Conservation (phyloP, 169 alveolate species). For the Plasmodium fragile region DNA sequence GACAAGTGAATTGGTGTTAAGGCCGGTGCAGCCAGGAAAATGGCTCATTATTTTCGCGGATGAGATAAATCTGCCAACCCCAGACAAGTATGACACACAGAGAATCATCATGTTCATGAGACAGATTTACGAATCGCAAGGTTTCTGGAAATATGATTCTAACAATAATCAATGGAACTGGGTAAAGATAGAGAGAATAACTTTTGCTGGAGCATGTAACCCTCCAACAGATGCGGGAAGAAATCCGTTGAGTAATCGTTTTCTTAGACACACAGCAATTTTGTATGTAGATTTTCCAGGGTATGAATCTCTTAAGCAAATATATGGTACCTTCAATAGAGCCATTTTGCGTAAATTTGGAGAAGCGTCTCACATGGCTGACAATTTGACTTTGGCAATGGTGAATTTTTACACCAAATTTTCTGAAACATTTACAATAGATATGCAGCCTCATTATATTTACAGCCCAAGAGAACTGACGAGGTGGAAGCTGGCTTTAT, state of each 20-base stretch:
- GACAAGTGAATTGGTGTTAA: constrained; percentile 90
- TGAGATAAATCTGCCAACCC: constrained; percentile 97
- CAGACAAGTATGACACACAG: constrained; percentile 98
- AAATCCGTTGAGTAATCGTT: constrained; percentile 96
- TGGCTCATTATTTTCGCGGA: constrained; percentile 98
- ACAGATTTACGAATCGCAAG: constrained; percentile 96
- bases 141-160: constrained; percentile 95
- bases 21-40: constrained; percentile 96
- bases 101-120: constrained; percentile 96
- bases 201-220: constrained; percentile 98
- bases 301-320: constrained; percentile 94
- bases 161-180: constrained; percentile 90
- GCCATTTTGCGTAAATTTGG: constrained; percentile 95
- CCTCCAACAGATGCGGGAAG: constrained; percentile 99
- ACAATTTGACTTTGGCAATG: constrained; percentile 96
- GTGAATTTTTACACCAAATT: constrained; percentile 96
- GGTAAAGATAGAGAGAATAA: constrained; percentile 96
- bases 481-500: constrained; percentile 97
- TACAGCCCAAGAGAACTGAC: constrained; percentile 99
- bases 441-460: constrained; percentile 97
- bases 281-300: constrained; percentile 99
- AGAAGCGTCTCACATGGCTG: constrained; percentile 83
- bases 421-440: constrained; percentile 95
- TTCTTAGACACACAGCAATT: constrained; percentile 95
- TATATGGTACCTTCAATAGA: constrained; percentile 97